Conservation (phyloP, 2,329 filamentous ascomycete genomes). For the Ambrosiella cleistominuta region DNA sequence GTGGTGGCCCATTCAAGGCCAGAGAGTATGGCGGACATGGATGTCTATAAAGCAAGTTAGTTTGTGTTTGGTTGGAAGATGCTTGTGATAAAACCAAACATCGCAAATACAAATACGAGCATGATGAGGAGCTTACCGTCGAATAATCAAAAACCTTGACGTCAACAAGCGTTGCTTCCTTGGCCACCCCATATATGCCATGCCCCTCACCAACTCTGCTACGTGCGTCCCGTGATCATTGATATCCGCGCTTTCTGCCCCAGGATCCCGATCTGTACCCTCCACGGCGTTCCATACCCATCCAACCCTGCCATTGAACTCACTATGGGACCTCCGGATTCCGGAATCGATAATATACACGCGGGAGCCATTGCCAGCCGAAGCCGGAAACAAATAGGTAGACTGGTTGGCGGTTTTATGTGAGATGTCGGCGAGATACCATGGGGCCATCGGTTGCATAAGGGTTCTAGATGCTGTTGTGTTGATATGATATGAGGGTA, state of each 20-base stretch:
- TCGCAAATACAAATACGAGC: neutral
- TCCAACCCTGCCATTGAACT: constrained; percentile 22
- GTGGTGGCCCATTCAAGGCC: constrained; percentile 23
- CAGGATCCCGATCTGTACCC: constrained; percentile 8
- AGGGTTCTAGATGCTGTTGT: constrained; percentile 3
- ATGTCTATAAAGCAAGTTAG: neutral
- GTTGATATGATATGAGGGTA: neutral
- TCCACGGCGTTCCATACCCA: constrained; percentile 17
- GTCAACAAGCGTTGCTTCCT: constrained; percentile 25
- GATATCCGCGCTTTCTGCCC: constrained; percentile 14
- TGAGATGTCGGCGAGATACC: constrained; percentile 16
- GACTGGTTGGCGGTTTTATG: constrained; percentile 13
- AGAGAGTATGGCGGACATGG: constrained; percentile 19
- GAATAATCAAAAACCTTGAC: constrained; percentile 28
- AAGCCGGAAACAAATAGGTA: constrained; percentile 20
- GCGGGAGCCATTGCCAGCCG: constrained; percentile 21
- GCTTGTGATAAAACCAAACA: neutral
- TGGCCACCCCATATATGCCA: constrained; percentile 24
- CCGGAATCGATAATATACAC: constrained; percentile 28
- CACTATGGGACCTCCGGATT: constrained; percentile 17
- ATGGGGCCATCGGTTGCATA: constrained; percentile 18
- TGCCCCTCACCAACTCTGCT: constrained; percentile 21
- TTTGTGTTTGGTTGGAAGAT: neutral
- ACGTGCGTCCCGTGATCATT: constrained; percentile 28
- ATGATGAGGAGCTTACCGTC: constrained; percentile 13